These are phyloP conservation scores for Sutorius australiensis DNA, from an alignment of 768 basidiomycete species.

Conservation along the genomic window DNA sequence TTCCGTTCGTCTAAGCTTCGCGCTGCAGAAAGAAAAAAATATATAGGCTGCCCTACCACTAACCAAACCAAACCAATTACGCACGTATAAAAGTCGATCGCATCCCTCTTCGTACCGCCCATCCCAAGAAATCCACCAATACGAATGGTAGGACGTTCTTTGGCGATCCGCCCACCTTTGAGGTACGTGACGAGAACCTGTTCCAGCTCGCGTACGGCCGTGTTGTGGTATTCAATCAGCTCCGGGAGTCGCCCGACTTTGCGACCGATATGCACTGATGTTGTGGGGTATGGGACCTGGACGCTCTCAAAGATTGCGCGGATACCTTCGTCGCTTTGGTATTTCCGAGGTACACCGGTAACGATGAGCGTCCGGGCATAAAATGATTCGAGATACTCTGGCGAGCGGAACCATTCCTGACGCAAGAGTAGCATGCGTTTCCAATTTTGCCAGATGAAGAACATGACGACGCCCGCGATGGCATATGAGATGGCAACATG, in stretches of 20 bases:
- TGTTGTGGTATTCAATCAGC: constrained; percentile 88
- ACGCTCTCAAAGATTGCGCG: constrained; percentile 67
- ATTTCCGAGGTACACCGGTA: constrained; percentile 71
- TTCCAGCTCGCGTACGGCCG: constrained; percentile 92
- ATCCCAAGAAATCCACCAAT: constrained; percentile 78
- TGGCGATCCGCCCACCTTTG: constrained; percentile 74
- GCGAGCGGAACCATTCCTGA: constrained; percentile 82
- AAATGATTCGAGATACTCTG: constrained; percentile 85
- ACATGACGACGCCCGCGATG: constrained; percentile 71
- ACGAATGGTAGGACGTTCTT: constrained; percentile 76
- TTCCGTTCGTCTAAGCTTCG: constrained; percentile 60
- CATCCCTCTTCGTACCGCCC: constrained; percentile 83
- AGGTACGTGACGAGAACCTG: constrained; percentile 85
- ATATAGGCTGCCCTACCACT: constrained; percentile 3
- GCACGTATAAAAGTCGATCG: constrained; percentile 91
- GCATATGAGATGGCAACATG: constrained; percentile 83
- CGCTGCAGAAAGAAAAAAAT: constrained; percentile 25
- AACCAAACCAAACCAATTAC: constrained; percentile 27
- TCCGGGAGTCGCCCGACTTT: constrained; percentile 86
- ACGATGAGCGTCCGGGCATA: constrained; percentile 91
- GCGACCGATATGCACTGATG: constrained; percentile 85
- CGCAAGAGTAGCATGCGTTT: constrained; percentile 74
- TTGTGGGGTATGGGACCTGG: constrained; percentile 85
- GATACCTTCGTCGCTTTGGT: constrained; percentile 84
- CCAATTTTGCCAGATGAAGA: constrained; percentile 74